Evolutionary conservation across 139 green algal species (phyloP).

Genomic region (Gonium pectorale): DNA sequence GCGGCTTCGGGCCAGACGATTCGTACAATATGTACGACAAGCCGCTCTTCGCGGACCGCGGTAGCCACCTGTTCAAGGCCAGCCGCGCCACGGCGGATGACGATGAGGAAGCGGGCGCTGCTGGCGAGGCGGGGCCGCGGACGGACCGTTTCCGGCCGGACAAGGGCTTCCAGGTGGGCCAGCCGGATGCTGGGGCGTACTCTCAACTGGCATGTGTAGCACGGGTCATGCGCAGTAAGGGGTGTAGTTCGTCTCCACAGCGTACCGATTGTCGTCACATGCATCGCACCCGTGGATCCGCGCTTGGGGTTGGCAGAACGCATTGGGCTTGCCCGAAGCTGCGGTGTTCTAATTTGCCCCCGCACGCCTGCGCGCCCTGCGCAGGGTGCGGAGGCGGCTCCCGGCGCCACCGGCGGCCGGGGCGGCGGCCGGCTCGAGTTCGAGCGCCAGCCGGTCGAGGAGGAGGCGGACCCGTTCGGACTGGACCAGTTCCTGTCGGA

Average conservation of each 20-base stretch:
- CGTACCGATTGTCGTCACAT: no score
- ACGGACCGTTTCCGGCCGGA: slow-evolving; percentile 88
- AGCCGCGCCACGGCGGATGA: slow-evolving; percentile 57
- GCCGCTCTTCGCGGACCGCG: slow-evolving; percentile 89
- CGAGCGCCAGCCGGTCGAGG: slow-evolving; percentile 74
- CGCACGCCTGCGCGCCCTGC: slow-evolving; percentile 13
- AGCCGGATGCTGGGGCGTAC: neutral
- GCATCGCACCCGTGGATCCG: no score
- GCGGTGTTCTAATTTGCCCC: neutral
- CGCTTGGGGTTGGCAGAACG: no score
- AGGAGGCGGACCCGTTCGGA: slow-evolving; percentile 95
- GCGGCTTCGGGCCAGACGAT: slow-evolving; percentile 90
- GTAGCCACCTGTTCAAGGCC: slow-evolving; percentile 75
- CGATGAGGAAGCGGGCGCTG: slow-evolving; percentile 57
- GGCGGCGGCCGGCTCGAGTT: slow-evolving; percentile 83
- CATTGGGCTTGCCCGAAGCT: no score
- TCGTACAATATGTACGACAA: slow-evolving; percentile 97
- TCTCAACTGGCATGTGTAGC: no score
- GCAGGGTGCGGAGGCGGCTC: slow-evolving; percentile 30
- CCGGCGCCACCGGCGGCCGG: slow-evolving; percentile 48
- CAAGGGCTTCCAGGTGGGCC: slow-evolving; percentile 84
- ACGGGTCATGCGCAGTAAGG: no score
- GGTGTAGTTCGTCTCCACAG: no score
- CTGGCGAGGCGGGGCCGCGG: slow-evolving; percentile 54
- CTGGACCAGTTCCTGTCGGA: slow-evolving; percentile 91